Percentiles rank a stretch among this genome's conserved stretches.
Conservation (phyloP, 495 filamentous ascomycete species). For the Podospora didyma region DNA sequence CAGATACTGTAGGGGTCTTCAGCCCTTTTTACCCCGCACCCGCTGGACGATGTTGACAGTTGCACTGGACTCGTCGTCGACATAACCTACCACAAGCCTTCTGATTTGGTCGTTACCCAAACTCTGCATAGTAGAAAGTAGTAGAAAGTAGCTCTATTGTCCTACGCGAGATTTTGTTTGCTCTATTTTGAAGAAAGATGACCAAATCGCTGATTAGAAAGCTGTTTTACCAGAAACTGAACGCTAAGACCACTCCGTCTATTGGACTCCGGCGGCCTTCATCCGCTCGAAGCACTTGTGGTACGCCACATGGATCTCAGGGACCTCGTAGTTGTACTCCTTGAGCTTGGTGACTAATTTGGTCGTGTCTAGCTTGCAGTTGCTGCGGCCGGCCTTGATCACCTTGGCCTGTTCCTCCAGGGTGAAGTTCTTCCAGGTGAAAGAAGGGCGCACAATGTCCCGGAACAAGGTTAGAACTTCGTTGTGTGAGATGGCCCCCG, state of each 20-base stretch:
- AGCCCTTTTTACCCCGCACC: too few species aligned
- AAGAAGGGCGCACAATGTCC: constrained; percentile 55
- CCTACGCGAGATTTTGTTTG: background rate
- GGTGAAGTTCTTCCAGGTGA: constrained; percentile 64
- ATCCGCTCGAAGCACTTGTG: constrained; percentile 59
- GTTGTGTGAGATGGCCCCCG: constrained; percentile 64
- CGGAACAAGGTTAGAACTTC: constrained; percentile 60
- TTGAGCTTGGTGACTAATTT: constrained; percentile 57
- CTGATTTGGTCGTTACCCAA: too few species aligned
- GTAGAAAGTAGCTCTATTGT: background rate
- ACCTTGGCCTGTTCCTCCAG: constrained; percentile 63
- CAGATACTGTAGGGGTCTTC: too few species aligned
- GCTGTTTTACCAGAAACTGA: background rate
- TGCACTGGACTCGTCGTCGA: too few species aligned
- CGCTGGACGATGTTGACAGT: too few species aligned
- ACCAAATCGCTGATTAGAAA: background rate
- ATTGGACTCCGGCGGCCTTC: constrained; percentile 52
- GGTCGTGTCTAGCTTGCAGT: constrained; percentile 59
- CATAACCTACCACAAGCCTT: too few species aligned
- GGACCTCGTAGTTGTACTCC: constrained; percentile 55
- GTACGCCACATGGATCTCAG: constrained; percentile 61
- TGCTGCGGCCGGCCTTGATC: constrained; percentile 61
- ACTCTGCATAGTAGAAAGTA: too few species aligned
- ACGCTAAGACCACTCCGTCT: constrained; percentile 4
- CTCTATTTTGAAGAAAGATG: background rate